phyloP scores from a whole-genome alignment of 805 yeast genomes.

The Candida yuanshanica region DNA sequence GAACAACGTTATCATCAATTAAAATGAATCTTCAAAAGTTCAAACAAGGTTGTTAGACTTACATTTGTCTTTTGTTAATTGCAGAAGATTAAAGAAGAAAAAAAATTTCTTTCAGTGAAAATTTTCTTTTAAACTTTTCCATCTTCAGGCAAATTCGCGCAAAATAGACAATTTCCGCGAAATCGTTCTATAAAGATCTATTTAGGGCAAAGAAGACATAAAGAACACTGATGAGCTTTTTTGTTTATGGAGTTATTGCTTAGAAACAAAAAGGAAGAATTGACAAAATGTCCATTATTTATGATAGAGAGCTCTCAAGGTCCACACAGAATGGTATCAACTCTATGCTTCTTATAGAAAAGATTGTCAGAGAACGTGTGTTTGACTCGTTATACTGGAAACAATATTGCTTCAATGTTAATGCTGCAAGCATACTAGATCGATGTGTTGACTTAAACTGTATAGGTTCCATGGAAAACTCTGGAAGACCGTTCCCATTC shows the following conservation, averaged over 20 bases:
- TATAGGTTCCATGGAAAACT: slow-evolving; percentile 54
- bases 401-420: slow-evolving; percentile 44
- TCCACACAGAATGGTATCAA: slow-evolving; percentile 36
- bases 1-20: slow-evolving; percentile 46
- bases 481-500: slow-evolving; percentile 62
- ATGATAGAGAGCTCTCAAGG: slow-evolving; percentile 16
- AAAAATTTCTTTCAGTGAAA: not conserved
- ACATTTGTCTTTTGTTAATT: not conserved
- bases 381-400: slow-evolving; percentile 56
- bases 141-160: not conserved
- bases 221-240: too few species aligned
- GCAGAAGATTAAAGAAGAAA: not conserved
- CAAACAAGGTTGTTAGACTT: not conserved
- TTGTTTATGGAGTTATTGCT: not conserved
- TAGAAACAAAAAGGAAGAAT: slow-evolving; percentile 5
- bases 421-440: slow-evolving; percentile 46
- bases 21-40: not conserved
- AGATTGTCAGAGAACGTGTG: slow-evolving; percentile 51
- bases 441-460: slow-evolving; percentile 37
- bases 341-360: slow-evolving; percentile 48
- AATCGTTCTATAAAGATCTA: not conserved
- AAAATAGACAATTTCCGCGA: not conserved
- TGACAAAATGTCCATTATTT: slow-evolving; percentile 1
- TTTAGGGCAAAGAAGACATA: not conserved
- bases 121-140: not conserved